Base-by-base conservation (phyloP, 2,329 filamentous ascomycete species). In the Esteya vermicola region DNA sequence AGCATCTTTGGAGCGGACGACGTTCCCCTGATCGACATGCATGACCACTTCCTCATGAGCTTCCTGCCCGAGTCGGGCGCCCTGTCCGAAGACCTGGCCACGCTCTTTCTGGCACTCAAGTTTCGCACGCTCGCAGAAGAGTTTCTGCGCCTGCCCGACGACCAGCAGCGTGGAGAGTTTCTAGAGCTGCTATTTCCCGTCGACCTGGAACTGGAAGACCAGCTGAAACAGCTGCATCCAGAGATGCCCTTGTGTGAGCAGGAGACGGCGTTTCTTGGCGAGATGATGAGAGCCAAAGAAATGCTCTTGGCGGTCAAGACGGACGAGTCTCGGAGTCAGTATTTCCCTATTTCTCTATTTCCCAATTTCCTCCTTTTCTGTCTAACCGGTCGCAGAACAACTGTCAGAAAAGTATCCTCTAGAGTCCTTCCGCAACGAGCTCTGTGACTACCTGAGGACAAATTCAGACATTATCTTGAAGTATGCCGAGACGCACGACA, bases 191-290 rank as follows among this genome's bases (percentile, higher is more conserved):
- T 73, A 4, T 64, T 84, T 27, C 63, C 68, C 7, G 59, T 67
- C 9, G 62, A 79, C 5, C 56, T 82, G 3, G 65, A 79, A 21
- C 56, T 82, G 3, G 65, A 79, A 21, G 62, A 64, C 10, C 58
- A 59, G 33, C 48, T 70, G 35, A 60, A 44, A 46, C 58, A 47
- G 52, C 58, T 52, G 26, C 54, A 51, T 39, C 49, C 49, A 2
- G 57, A 73, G 10, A 22, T 33, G 4, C 40, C 48, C 1, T 21
- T 51, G 18, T 45, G 47, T 0, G 45, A 47, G 9, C 40, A 41
- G 9, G 48, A 51, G 37, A 39, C 38, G 8, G 39, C 33, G 14
- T 50, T 51, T 27, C 16, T 48, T 14, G 19, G 20, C 9, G 38
- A 47, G 19, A 46, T 47, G 39, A 34, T 37, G 38, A 19, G 13